Evolutionary conservation across 2,329 filamentous ascomycete genomes (phyloP).

Genomic region (Ambrosiella xylebori): DNA sequence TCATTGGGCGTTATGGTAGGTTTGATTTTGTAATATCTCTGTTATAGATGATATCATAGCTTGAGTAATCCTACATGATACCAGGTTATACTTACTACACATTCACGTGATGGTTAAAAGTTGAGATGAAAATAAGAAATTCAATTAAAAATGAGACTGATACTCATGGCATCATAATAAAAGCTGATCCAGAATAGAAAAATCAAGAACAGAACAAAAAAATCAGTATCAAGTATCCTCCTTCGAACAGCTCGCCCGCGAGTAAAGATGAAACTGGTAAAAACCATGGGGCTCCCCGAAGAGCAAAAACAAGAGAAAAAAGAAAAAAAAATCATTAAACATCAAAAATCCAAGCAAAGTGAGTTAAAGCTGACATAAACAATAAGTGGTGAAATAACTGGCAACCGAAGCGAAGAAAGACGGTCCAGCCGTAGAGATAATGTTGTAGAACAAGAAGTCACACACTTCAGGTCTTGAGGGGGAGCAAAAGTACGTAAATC

Average conservation of each 20-base stretch:
- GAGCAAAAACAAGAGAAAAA: slow-evolving; percentile 3
- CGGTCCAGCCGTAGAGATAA: too few species aligned
- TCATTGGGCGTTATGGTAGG: not conserved
- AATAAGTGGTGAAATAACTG: too few species aligned
- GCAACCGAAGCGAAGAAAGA: too few species aligned
- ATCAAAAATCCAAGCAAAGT: not conserved
- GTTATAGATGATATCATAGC: not conserved
- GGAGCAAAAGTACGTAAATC: not conserved
- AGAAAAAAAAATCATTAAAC: not conserved
- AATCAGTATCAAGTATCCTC: not conserved
- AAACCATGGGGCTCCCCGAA: not conserved
- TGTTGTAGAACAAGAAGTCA: not conserved
- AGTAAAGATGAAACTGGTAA: not conserved
- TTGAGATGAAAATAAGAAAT: not conserved
- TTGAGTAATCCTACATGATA: not conserved
- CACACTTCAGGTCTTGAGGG: not conserved
- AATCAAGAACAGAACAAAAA: not conserved
- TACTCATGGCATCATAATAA: not conserved
- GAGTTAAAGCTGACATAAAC: too few species aligned
- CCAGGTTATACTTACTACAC: not conserved
- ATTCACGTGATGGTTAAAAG: not conserved
- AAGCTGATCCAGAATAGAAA: not conserved
- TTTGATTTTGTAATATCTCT: slow-evolving; percentile 1
- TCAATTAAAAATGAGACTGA: not conserved
- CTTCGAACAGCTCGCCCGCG: not conserved